A percentile compares a stretch with the other conserved stretches of the same genome.
Evolutionary conservation across 352 stramenopile genomes (phyloP).

Genomic region (Phytopythium vexans): DNA sequence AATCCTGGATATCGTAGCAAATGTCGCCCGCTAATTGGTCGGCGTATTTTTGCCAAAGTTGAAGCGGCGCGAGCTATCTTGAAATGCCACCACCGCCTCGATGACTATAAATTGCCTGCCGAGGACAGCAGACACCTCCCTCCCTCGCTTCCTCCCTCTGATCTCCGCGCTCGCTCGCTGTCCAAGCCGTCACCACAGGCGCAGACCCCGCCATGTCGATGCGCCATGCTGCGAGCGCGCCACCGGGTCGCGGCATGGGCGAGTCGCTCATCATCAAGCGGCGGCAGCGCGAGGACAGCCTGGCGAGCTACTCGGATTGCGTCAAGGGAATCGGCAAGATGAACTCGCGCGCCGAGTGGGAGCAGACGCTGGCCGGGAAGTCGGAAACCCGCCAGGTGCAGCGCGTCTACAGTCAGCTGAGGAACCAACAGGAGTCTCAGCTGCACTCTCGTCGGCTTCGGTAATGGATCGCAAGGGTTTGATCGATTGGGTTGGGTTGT

Average conservation of each 20-base stretch:
- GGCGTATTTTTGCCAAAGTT: conserved; percentile 1
- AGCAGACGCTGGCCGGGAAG: conserved; percentile 58
- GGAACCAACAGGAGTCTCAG: conserved; percentile 76
- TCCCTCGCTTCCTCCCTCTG: conserved; percentile 1
- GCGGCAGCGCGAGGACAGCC: conserved; percentile 59
- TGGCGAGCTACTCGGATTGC: conserved; percentile 48
- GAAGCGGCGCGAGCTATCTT: background rate
- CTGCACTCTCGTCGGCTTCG: conserved; percentile 54
- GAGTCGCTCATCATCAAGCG: conserved; percentile 75
- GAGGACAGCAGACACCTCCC: background rate
- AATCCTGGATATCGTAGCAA: background rate
- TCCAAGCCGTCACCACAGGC: conserved; percentile 8
- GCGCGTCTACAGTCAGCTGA: conserved; percentile 38
- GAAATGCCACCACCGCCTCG: background rate
- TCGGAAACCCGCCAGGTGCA: conserved; percentile 45
- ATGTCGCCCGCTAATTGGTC: background rate
- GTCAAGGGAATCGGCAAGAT: conserved; percentile 47
- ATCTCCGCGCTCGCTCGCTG: conserved; percentile 7
- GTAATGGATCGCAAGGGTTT: conserved; percentile 12
- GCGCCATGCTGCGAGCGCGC: conserved; percentile 3
- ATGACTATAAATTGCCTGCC: background rate
- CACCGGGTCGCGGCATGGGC: conserved; percentile 46
- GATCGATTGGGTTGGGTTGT: conserved; percentile 2
- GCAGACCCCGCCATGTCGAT: background rate
- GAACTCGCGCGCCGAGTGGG: conserved; percentile 69